phyloP scores from a whole-genome alignment of 495 filamentous ascomycete genomes.

The Chaetomium fimeti region DNA sequence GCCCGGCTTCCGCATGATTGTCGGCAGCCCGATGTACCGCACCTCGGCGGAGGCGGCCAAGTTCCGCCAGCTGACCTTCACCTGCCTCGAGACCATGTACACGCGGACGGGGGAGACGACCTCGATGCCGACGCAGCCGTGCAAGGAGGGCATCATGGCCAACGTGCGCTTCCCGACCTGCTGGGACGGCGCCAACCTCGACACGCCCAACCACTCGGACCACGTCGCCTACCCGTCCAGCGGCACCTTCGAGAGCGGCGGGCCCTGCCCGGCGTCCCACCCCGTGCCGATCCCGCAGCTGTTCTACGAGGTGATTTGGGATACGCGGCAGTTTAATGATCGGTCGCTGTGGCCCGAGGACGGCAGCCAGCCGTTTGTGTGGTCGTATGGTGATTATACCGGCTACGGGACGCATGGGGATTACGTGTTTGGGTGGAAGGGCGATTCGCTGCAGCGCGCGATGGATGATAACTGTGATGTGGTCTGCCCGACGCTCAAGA shows the following conservation, averaged over 20 bases:
- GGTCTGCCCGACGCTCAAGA: slow-evolving; percentile 4
- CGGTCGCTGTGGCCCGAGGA: slow-evolving; percentile 42
- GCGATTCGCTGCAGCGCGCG: slow-evolving; percentile 39
- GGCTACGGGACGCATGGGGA: slow-evolving; percentile 46
- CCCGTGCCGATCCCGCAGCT: slow-evolving; percentile 42
- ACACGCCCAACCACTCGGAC: slow-evolving; percentile 39
- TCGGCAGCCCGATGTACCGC: slow-evolving; percentile 57
- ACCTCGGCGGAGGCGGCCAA: slow-evolving; percentile 36
- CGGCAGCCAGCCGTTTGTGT: slow-evolving; percentile 50
- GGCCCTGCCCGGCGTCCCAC: slow-evolving; percentile 36
- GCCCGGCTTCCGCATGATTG: slow-evolving; percentile 69
- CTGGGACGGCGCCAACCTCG: slow-evolving; percentile 38
- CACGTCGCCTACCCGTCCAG: slow-evolving; percentile 42
- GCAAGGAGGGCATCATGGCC: slow-evolving; percentile 43
- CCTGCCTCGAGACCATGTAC: slow-evolving; percentile 36
- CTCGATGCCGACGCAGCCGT: slow-evolving; percentile 36
- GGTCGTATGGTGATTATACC: slow-evolving; percentile 43
- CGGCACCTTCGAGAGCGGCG: slow-evolving; percentile 36
- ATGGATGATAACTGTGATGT: slow-evolving; percentile 40
- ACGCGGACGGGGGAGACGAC: slow-evolving; percentile 39
- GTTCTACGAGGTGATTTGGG: slow-evolving; percentile 46
- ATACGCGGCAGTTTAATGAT: slow-evolving; percentile 42
- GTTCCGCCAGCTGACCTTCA: slow-evolving; percentile 44
- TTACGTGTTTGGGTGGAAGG: slow-evolving; percentile 48
- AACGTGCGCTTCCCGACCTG: slow-evolving; percentile 41